phyloP scores from a whole-genome alignment of 208 protist genomes.

The Acanthamoeba polyphaga region DNA sequence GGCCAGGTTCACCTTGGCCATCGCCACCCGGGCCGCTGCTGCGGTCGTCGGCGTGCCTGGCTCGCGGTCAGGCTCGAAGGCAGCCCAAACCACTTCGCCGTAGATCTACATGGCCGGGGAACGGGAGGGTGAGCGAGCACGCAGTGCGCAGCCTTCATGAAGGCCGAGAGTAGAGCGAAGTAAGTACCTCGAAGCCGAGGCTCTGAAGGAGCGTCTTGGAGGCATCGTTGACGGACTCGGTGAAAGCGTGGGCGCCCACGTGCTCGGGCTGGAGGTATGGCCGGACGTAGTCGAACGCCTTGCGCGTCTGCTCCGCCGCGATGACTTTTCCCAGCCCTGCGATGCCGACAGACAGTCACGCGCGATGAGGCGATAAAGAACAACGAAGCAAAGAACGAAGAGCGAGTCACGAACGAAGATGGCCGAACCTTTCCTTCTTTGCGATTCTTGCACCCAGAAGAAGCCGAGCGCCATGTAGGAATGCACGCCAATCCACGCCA shows the following conservation, averaged over 20 bases:
- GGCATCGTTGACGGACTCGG: conserved; percentile 13
- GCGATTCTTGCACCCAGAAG: conserved; percentile 40
- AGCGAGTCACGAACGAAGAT: no score
- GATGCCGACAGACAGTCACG: no score
- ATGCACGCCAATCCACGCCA: conserved; percentile 28
- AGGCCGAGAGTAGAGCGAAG: no score
- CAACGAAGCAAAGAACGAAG: no score
- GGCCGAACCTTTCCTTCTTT: not conserved
- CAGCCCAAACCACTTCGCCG: not conserved
- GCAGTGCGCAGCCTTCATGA: no score
- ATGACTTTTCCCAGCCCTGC: not conserved
- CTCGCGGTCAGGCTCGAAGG: no score
- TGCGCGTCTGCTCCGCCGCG: not conserved
- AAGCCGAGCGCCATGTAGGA: conserved; percentile 9
- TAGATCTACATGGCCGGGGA: not conserved
- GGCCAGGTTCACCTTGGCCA: conserved; percentile 49
- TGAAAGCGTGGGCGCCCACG: not conserved
- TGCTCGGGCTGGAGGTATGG: not conserved
- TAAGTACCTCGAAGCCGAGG: not conserved
- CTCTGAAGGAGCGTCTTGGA: not conserved
- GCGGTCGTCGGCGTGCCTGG: no score
- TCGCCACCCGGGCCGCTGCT: no score
- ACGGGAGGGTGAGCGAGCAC: not conserved
- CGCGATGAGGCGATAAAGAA: no score
- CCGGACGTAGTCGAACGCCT: not conserved